Evolutionary conservation across 2,329 filamentous ascomycete genomes (phyloP), one percentile per base, ranked within the genome.

Genomic region (Mycocentrospora acerina): DNA sequence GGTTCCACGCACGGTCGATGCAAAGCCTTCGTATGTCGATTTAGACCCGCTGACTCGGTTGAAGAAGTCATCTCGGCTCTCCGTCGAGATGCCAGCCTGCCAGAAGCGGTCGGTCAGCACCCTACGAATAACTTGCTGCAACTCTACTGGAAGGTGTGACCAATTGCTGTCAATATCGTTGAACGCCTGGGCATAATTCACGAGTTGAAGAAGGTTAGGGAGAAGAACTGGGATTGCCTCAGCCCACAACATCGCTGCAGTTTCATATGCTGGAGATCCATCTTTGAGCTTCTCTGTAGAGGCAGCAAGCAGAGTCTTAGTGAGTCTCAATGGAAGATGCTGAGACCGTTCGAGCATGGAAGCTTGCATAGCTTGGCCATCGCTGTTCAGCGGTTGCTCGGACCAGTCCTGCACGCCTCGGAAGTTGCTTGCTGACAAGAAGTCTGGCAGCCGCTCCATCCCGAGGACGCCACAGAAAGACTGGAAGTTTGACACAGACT

Each of bases 31-130:
- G 40, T 95, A 81, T 0, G 90, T 95, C 27, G 79, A 80, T 67
- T 90, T 95, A 39, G 93, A 95, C 22, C 89, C 86, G 39, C 89
- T 82, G 2, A 98, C 91, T 27, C 88, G 82, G 22, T 89, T 87
- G 66, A 96, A 97, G 64, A 98, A 98, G 42, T 97, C 91, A 47
- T 97, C 93, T 64, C 93, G 90, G 55, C 88, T 97, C 17, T 95
- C 93, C 46, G 85, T 87, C 0, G 93, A 97, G 34, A 98, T 98
- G 8, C 93, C 93, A 6, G 90, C 89, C 73, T 98, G 93, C 93
- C 93, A 98, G 66, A 98, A 98, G 16, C 93, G 80, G 67, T 98
- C 93, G 11, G 90, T 95, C 15, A 98, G 72, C 14, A 97, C 89
- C 15, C 88, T 81, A 29, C 82, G 80, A 26, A 97, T 86, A 35